Conservation (phyloP, 345 rosid genomes). For the Hirschfeldia incana region DNA sequence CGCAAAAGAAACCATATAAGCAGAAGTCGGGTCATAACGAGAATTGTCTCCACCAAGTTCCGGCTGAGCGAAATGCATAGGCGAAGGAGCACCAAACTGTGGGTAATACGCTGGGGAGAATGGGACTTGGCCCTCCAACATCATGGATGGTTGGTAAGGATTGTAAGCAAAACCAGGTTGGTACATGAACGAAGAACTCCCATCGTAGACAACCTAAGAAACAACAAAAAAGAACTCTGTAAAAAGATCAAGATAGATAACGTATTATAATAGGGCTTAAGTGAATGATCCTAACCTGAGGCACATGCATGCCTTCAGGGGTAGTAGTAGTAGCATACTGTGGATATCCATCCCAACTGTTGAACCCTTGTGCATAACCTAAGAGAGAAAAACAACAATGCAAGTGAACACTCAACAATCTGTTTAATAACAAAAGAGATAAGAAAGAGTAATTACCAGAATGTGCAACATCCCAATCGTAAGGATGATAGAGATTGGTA, state of each 20-base stretch:
- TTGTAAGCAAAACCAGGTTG: slow-evolving; percentile 56
- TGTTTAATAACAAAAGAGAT: neutral
- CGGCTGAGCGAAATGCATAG: neutral
- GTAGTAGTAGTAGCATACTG: slow-evolving; percentile 45
- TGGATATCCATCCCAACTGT: slow-evolving; percentile 54
- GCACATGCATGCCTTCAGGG: slow-evolving; percentile 55
- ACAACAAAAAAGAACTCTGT: neutral
- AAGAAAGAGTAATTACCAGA: slow-evolving; percentile 38
- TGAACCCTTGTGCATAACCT: slow-evolving; percentile 50
- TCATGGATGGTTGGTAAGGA: neutral
- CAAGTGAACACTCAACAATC: slow-evolving; percentile 4
- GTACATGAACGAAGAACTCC: slow-evolving; percentile 50
- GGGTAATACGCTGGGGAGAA: neutral
- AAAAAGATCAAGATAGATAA: neutral
- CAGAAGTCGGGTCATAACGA: slow-evolving; percentile 51
- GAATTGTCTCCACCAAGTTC: slow-evolving; percentile 39
- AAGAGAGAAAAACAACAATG: slow-evolving; percentile 9
- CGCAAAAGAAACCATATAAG: slow-evolving; percentile 55
- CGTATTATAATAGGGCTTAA: neutral
- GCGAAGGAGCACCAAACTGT: neutral
- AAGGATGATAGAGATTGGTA: slow-evolving; percentile 30
- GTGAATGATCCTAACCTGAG: slow-evolving; percentile 48
- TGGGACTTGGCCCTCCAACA: neutral
- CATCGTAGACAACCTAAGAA: slow-evolving; percentile 59
- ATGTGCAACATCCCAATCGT: slow-evolving; percentile 44